Percentiles rank a stretch among this genome's conserved stretches.
Evolutionary conservation across 768 basidiomycete genomes (phyloP).

Genomic region (Phanerochaete carnosa): DNA sequence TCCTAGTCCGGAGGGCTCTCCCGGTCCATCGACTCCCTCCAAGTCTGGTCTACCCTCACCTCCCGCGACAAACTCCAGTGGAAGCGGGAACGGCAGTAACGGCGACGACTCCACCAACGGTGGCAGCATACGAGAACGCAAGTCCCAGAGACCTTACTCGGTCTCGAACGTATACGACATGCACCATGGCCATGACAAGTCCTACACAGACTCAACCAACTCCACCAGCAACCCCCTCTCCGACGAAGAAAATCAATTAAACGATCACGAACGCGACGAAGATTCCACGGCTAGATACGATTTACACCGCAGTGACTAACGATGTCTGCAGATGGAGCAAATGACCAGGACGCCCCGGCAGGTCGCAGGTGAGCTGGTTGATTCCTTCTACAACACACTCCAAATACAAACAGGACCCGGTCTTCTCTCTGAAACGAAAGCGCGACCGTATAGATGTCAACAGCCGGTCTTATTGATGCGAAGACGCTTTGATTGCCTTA

Average conservation of each 20-base stretch:
- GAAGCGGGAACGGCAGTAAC: conserved; percentile 73
- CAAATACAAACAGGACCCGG: no score
- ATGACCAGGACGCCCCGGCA: no score
- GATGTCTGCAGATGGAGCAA: no score
- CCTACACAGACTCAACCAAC: conserved; percentile 19
- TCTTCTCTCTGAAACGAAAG: no score
- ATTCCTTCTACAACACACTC: no score
- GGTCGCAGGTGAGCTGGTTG: no score
- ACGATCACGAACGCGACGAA: conserved; percentile 34
- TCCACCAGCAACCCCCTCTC: conserved; percentile 23
- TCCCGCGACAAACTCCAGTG: conserved; percentile 82
- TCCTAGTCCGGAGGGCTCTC: conserved; percentile 55
- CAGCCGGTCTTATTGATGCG: neutral
- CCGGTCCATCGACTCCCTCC: conserved; percentile 20
- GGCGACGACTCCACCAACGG: conserved; percentile 32
- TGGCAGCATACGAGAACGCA: conserved; percentile 37
- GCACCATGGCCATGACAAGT: conserved; percentile 39
- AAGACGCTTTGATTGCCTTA: neutral
- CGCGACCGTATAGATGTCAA: neutral
- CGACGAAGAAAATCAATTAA: conserved; percentile 44
- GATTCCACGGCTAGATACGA: no score
- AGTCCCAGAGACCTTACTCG: conserved; percentile 23
- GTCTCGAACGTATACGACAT: conserved; percentile 40
- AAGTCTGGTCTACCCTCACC: conserved; percentile 77
- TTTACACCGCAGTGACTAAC: no score